phyloP scores from a whole-genome alignment of 2,329 filamentous ascomycete species.

The Alternaria dauci region DNA sequence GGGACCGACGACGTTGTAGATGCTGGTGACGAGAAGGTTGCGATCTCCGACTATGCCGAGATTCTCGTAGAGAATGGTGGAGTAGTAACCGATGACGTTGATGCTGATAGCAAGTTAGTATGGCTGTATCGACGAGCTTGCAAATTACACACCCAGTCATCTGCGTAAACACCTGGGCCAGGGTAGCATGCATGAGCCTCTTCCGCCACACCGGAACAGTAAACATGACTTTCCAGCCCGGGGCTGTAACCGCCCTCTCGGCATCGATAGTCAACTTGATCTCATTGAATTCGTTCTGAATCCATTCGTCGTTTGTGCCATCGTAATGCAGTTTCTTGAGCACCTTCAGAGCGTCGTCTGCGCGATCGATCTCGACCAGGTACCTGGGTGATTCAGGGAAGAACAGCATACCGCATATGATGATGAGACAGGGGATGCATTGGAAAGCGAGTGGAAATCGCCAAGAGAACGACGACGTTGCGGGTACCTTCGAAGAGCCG shows the following conservation, averaged over 20 bases:
- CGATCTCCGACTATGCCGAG: conserved; percentile 65
- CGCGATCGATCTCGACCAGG: conserved; percentile 58
- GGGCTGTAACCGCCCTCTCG: conserved; percentile 63
- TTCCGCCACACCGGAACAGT: conserved; percentile 67
- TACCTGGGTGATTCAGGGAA: conserved; percentile 52
- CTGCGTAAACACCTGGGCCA: conserved; percentile 72
- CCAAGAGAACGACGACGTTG: conserved; percentile 51
- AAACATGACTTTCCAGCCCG: conserved; percentile 66
- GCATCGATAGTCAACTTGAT: conserved; percentile 70
- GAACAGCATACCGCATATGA: conserved; percentile 55
- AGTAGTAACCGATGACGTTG: conserved; percentile 70
- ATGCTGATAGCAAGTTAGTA: conserved; percentile 39
- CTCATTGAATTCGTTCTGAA: conserved; percentile 66
- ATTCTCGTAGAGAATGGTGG: conserved; percentile 66
- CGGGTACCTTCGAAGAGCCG: conserved; percentile 48
- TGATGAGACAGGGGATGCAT: conserved; percentile 54
- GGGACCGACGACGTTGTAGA: conserved; percentile 68
- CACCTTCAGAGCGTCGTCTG: conserved; percentile 61
- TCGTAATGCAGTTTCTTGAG: conserved; percentile 63
- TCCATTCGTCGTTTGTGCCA: conserved; percentile 64
- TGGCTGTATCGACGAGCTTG: background rate
- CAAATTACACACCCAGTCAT: conserved; percentile 60
- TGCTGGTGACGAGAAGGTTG: conserved; percentile 64
- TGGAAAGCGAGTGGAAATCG: conserved; percentile 59
- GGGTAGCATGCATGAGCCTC: conserved; percentile 67